A percentile compares a stretch with the other conserved stretches of the same genome.
phyloP scores from a whole-genome alignment of 2,329 filamentous ascomycete genomes.

The Penicillium carneum region DNA sequence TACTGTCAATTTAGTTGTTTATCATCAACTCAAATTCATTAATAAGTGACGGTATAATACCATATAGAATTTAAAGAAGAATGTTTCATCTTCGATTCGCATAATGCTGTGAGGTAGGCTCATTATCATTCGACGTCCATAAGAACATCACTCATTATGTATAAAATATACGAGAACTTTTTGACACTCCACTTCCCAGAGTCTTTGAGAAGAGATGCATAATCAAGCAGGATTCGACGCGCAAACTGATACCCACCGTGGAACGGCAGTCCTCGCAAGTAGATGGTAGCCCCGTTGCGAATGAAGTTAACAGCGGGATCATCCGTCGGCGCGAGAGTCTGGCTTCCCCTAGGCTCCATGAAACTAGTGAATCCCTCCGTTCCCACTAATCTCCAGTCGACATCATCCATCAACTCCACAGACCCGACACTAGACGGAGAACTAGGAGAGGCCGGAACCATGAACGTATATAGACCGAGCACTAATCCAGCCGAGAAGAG shows the following conservation, averaged over 20 bases:
- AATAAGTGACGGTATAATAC: background rate
- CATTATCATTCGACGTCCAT: slow-evolving; percentile 47
- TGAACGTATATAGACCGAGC: slow-evolving; percentile 61
- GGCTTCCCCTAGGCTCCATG: slow-evolving; percentile 44
- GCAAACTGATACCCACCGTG: slow-evolving; percentile 61
- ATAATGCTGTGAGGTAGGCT: background rate
- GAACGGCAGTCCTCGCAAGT: slow-evolving; percentile 57
- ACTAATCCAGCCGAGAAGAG: slow-evolving; percentile 62
- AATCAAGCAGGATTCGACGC: slow-evolving; percentile 60
- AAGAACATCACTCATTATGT: slow-evolving; percentile 62
- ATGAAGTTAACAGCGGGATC: slow-evolving; percentile 55
- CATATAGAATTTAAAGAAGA: background rate
- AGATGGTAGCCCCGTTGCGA: slow-evolving; percentile 57
- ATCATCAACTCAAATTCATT: background rate
- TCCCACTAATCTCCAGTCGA: slow-evolving; percentile 59
- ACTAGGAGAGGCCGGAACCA: slow-evolving; percentile 45
- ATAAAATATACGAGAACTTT: slow-evolving; percentile 60
- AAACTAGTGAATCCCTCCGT: slow-evolving; percentile 56
- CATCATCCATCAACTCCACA: slow-evolving; percentile 58
- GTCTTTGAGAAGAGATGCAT: slow-evolving; percentile 61
- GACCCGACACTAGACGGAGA: slow-evolving; percentile 38
- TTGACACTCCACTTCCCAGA: slow-evolving; percentile 61
- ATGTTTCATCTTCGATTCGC: background rate
- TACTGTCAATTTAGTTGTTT: background rate
- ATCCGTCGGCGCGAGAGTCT: slow-evolving; percentile 40